These are phyloP conservation scores for Fusarium lateritium DNA, from an alignment of 2,329 filamentous ascomycete genomes.

Conservation along the genomic window DNA sequence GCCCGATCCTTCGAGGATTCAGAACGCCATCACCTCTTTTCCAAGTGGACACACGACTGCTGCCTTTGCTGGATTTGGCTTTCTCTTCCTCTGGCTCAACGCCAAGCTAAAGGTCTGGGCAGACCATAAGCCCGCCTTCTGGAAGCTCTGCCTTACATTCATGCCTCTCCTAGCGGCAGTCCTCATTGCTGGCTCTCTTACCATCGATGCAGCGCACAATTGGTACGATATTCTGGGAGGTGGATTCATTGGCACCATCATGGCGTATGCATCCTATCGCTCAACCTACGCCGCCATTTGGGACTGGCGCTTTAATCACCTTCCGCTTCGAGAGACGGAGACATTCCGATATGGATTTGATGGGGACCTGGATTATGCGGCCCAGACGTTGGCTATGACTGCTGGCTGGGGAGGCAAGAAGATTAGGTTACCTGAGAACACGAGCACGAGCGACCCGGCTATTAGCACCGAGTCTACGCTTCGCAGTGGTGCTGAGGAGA, in stretches of 20 bases:
- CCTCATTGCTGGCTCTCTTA: conserved; percentile 73
- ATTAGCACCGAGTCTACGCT: conserved; percentile 25
- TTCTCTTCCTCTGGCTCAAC: conserved; percentile 77
- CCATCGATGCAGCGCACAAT: conserved; percentile 77
- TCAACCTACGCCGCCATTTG: conserved; percentile 78
- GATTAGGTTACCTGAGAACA: conserved; percentile 30
- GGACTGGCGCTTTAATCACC: conserved; percentile 78
- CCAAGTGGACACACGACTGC: conserved; percentile 78
- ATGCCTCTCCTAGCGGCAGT: conserved; percentile 72
- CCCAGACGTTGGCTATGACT: conserved; percentile 44
- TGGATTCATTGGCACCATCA: conserved; percentile 72
- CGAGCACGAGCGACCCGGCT: conserved; percentile 17
- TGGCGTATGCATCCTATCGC: conserved; percentile 75
- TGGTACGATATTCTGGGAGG: conserved; percentile 80
- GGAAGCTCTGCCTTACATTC: conserved; percentile 74
- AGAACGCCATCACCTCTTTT: conserved; percentile 75
- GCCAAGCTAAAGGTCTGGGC: conserved; percentile 80
- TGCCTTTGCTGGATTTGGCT: conserved; percentile 75
- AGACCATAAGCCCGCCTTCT: conserved; percentile 76
- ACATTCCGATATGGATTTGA: conserved; percentile 51
- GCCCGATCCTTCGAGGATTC: conserved; percentile 67
- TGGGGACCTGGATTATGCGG: conserved; percentile 33
- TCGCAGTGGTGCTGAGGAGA: conserved; percentile 39
- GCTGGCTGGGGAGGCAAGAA: conserved; percentile 49
- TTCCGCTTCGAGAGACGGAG: conserved; percentile 67